These are phyloP conservation scores for Fusarium oligoseptatum DNA, from an alignment of 2,329 filamentous ascomycete species.

Conservation along the genomic window DNA sequence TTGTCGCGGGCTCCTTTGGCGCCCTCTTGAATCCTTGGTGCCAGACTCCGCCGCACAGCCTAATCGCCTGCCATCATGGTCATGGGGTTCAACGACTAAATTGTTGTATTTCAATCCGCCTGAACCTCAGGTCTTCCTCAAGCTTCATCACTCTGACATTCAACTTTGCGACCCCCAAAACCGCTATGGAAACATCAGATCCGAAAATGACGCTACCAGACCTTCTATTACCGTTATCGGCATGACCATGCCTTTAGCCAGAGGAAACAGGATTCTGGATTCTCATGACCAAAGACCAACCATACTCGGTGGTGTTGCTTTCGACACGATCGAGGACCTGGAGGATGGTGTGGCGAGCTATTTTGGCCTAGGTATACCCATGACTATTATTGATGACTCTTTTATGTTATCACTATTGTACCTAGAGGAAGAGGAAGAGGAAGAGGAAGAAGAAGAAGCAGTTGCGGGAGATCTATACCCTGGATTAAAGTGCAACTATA, in stretches of 20 bases:
- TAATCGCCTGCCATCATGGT: neutral
- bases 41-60: too few species aligned
- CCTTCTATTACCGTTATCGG: neutral
- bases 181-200: neutral
- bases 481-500: neutral
- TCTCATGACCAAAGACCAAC: neutral
- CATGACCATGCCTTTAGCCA: neutral
- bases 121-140: neutral
- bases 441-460: too few species aligned
- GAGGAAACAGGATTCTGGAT: neutral
- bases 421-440: too few species aligned
- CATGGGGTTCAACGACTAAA: neutral
- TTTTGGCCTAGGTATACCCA: too few species aligned
- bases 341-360: too few species aligned
- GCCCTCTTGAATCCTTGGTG: accelerated
- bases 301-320: too few species aligned
- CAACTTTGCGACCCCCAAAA: neutral
- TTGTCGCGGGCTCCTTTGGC: neutral
- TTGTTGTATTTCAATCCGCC: accelerated
- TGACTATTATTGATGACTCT: too few species aligned
- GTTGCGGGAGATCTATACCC: too few species aligned
- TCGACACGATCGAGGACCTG: too few species aligned
- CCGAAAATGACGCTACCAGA: neutral
- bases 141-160: neutral
- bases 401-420: too few species aligned